These are phyloP conservation scores for Boletus rufocinnamomeus DNA, from an alignment of 768 basidiomycete genomes.

Conservation along the genomic window DNA sequence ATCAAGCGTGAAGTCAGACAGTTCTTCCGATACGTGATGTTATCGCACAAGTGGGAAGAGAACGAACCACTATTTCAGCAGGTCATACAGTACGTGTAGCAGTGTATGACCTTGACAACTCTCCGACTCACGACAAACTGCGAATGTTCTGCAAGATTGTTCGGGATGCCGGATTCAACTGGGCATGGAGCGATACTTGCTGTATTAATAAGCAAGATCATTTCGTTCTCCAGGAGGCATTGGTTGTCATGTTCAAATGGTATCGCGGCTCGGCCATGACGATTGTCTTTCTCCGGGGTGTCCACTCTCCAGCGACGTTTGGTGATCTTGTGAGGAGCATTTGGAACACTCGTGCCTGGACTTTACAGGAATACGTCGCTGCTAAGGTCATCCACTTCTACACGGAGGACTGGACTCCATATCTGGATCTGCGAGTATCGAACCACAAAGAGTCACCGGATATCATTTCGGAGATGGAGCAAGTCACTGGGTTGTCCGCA, in stretches of 20 bases:
- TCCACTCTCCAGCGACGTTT: background rate
- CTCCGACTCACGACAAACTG: constrained; percentile 4
- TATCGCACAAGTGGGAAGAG: constrained; percentile 8
- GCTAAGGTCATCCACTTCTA: constrained; percentile 7
- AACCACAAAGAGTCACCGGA: constrained; percentile 7
- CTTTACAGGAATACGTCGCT: constrained; percentile 8
- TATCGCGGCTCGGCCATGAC: constrained; percentile 1
- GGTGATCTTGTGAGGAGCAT: background rate
- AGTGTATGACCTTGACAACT: background rate
- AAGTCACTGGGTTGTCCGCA: background rate
- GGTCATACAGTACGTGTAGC: background rate
- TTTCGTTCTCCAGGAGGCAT: background rate
- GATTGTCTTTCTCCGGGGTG: constrained; percentile 8
- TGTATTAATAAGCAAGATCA: constrained; percentile 8
- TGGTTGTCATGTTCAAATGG: constrained; percentile 9
- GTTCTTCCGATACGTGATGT: constrained; percentile 7
- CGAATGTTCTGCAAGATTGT: constrained; percentile 6
- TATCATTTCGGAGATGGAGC: constrained; percentile 11
- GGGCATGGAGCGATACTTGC: constrained; percentile 18
- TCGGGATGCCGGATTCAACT: constrained; percentile 5
- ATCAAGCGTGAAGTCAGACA: constrained; percentile 9
- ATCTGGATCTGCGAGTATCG: background rate
- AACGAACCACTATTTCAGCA: constrained; percentile 3
- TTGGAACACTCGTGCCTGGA: constrained; percentile 14
- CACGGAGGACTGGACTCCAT: background rate